Evolutionary conservation across 2,329 filamentous ascomycete species (phyloP).

Genomic region (Stagonosporopsis tanaceti): DNA sequence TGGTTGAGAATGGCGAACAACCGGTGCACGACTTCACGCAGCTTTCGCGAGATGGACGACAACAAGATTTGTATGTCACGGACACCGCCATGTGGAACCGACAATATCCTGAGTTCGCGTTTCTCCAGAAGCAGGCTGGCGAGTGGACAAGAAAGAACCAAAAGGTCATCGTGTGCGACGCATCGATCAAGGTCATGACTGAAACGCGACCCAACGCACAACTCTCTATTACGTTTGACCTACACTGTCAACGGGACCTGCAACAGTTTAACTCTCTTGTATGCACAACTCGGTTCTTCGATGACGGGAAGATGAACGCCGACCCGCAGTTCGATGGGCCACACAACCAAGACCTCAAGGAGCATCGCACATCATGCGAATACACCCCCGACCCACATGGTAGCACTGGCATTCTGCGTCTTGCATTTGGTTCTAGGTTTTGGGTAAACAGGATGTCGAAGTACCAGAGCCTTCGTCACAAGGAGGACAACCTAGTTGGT

Average conservation of each 20-base stretch:
- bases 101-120: constrained; percentile 44
- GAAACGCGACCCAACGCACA: constrained; percentile 47
- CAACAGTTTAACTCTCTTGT: constrained; percentile 39
- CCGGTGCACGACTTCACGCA: constrained; percentile 52
- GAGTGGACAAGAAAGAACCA: constrained; percentile 34
- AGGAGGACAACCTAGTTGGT: constrained; percentile 38
- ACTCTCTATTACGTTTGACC: constrained; percentile 43
- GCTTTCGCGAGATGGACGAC: constrained; percentile 39
- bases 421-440: constrained; percentile 54
- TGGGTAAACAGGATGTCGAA: constrained; percentile 52
- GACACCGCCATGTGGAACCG: constrained; percentile 44
- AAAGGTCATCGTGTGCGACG: constrained; percentile 53
- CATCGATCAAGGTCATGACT: constrained; percentile 52
- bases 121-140: constrained; percentile 31
- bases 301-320: constrained; percentile 33
- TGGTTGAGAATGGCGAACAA: constrained; percentile 48
- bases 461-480: constrained; percentile 32
- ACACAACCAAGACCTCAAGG: constrained; percentile 30
- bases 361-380: constrained; percentile 34
- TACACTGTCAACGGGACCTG: constrained; percentile 46
- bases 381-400: constrained; percentile 26
- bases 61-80: constrained; percentile 41
- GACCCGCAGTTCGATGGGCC: constrained; percentile 34
- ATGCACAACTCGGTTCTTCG: constrained; percentile 48
- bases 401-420: constrained; percentile 34